Evolutionary conservation across 192 early-diverging fungal species (phyloP), one percentile per base, ranked within the genome.

Genomic region (Podila verticillata): DNA sequence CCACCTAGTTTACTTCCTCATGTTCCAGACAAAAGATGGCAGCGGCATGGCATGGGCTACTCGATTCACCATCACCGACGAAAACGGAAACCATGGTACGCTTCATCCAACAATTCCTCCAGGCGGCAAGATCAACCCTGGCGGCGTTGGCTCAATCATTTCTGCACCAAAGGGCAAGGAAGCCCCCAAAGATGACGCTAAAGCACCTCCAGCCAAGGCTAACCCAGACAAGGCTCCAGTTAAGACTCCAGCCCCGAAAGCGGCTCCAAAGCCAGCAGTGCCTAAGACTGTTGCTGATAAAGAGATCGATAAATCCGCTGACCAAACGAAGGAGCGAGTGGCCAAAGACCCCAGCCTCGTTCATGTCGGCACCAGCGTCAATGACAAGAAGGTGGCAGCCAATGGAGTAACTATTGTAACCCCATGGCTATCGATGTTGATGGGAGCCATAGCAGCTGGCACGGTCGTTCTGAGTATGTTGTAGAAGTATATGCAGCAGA

Each of bases 1-100:
- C 51, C n/a, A 19, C n/a, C 48, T 44, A 80, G 77, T 80, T 31
- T 80, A 80, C 61, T 80, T 80, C 48, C 28, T 80, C 4, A 80
- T 80, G 77, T 80, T 80, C 62, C 65, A 80, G 35, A 72, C 77
- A 13, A 72, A 58, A 48, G 70, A 80, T 44, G 44, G 26, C 4
- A 68, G 58, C n/a, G n/a, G 12, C 0, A 72, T 54, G 1, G 70
- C 75, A 34, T 80, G 75, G 75, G 70, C 75, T 5, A 80, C 75
- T 15, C 75, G 75, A 1, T 80, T 80, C 56, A 72, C 75, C 15
- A 80, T 80, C 20, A 68, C 75, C 1, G 75, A 80, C 30, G 39
- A 62, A 7, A 31, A 29, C 19, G 75, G 75, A 7, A 63, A 72
- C 39, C 69, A 34, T 4, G 75, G 75, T 6, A 68, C 57, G 7